phyloP scores from a whole-genome alignment of 2,329 filamentous ascomycete species.

The Exophiala xenobiotica region DNA sequence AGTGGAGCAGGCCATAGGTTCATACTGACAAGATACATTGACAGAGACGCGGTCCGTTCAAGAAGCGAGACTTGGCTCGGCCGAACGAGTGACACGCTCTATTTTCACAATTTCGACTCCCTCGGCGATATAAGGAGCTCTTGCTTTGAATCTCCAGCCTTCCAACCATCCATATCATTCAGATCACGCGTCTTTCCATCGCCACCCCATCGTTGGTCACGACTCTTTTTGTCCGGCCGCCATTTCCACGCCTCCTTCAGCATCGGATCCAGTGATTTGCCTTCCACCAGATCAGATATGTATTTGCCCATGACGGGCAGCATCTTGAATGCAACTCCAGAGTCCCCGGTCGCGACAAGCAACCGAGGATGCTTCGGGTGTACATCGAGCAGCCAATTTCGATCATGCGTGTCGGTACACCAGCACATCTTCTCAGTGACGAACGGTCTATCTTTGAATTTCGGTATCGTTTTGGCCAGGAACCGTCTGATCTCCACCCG shows the following conservation, averaged over 20 bases:
- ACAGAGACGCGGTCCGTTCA: too few relatives aligned
- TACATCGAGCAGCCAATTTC: conserved; percentile 11
- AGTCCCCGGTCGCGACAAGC: conserved; percentile 10
- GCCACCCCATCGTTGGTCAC: conserved; percentile 8
- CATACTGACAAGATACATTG: too few relatives aligned
- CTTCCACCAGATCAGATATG: conserved; percentile 10
- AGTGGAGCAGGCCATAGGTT: too few relatives aligned
- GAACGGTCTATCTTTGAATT: conserved; percentile 7
- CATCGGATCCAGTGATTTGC: conserved; percentile 9
- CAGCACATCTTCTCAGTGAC: conserved; percentile 10
- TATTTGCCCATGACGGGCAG: conserved; percentile 11
- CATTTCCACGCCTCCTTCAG: conserved; percentile 8
- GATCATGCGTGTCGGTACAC: conserved; percentile 5
- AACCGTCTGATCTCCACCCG: conserved; percentile 6
- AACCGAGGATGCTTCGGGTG: conserved; percentile 5
- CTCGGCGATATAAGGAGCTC: background rate
- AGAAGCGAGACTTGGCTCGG: too few relatives aligned
- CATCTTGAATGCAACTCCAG: conserved; percentile 10
- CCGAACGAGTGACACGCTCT: too few relatives aligned
- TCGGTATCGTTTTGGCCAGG: conserved; percentile 6
- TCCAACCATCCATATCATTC: conserved; percentile 10
- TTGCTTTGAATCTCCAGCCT: background rate
- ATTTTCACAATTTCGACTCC: background rate
- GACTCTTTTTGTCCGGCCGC: conserved; percentile 3
- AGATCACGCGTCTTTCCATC: conserved; percentile 11